Percentiles rank a stretch among this genome's conserved stretches.
Conservation (phyloP, 768 basidiomycete genomes). For the Pseudohyphozyma bogoriensis region DNA sequence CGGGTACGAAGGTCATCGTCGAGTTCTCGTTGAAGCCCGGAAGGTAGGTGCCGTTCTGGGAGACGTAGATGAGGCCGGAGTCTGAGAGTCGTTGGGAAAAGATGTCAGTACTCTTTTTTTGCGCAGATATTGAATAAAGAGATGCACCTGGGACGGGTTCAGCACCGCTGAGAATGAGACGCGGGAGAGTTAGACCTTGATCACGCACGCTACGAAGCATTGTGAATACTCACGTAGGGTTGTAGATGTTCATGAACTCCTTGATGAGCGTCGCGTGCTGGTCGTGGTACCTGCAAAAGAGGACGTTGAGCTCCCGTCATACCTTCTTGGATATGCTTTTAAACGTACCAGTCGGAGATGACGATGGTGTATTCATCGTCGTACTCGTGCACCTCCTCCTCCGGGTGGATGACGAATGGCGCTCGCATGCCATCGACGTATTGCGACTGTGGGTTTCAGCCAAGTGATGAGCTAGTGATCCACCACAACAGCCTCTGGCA, state of each 20-base stretch:
- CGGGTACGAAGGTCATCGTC: conserved; percentile 67
- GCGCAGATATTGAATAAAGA: too few species aligned
- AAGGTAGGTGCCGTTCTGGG: conserved; percentile 59
- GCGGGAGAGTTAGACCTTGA: too few species aligned
- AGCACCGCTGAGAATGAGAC: too few species aligned
- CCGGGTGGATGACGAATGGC: conserved; percentile 61
- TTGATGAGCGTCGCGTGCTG: conserved; percentile 55
- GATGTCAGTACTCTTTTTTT: conserved; percentile 66
- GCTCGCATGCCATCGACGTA: conserved; percentile 86
- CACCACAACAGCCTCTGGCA: background rate
- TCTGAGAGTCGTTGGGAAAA: too few species aligned
- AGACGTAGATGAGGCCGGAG: conserved; percentile 86
- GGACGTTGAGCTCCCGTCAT: too few species aligned
- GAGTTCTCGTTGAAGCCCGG: conserved; percentile 71
- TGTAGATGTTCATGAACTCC: conserved; percentile 38
- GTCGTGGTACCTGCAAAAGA: too few species aligned
- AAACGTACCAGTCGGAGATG: conserved; percentile 88
- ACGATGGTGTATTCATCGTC: conserved; percentile 84
- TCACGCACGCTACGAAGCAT: too few species aligned
- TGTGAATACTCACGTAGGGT: too few species aligned
- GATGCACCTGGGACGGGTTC: conserved; percentile 72
- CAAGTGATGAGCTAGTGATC: background rate
- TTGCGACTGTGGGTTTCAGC: too few species aligned
- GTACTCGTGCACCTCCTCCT: conserved; percentile 49
- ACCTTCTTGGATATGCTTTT: too few species aligned